Conservation (phyloP, 495 filamentous ascomycete species). For the Xylaria sp. region DNA sequence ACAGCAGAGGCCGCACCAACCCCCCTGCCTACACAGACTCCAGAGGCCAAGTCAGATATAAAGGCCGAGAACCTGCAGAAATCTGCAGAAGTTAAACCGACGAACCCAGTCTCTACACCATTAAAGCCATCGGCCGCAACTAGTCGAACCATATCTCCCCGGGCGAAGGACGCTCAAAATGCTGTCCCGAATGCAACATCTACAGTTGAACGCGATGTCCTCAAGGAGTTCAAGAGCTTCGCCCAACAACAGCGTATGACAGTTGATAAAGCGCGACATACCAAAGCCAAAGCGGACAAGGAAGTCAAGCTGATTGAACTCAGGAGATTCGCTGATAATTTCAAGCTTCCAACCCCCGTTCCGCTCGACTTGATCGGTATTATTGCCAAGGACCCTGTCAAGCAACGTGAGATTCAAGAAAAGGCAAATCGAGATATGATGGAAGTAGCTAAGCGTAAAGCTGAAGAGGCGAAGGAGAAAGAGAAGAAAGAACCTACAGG, state of each 20-base stretch:
- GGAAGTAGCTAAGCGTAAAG: conserved; percentile 57
- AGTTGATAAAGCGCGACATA: conserved; percentile 73
- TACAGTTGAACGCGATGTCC: conserved; percentile 79
- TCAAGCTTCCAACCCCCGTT: conserved; percentile 91
- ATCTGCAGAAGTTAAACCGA: conserved; percentile 39
- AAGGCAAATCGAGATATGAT: conserved; percentile 75
- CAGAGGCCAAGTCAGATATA: conserved; percentile 33
- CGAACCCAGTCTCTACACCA: conserved; percentile 39
- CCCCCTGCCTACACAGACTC: conserved; percentile 36
- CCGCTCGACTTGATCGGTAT: conserved; percentile 92
- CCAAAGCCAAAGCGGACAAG: conserved; percentile 81
- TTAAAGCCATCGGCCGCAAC: conserved; percentile 43
- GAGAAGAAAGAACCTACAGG: conserved; percentile 46
- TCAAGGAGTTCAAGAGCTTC: conserved; percentile 83
- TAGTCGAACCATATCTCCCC: conserved; percentile 48
- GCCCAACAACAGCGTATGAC: conserved; percentile 61
- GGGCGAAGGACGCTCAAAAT: conserved; percentile 46
- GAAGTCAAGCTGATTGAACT: conserved; percentile 90
- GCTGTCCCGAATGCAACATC: conserved; percentile 67
- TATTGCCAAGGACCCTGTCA: conserved; percentile 90
- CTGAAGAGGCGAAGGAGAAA: conserved; percentile 48
- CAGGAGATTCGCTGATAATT: conserved; percentile 91
- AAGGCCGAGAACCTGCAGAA: conserved; percentile 45
- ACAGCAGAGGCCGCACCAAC: conserved; percentile 40
- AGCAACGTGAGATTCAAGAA: conserved; percentile 91